A percentile compares a stretch with the other conserved stretches of the same genome.
phyloP scores from a whole-genome alignment of 2,329 filamentous ascomycete genomes.

The Neofusicoccum parvum region DNA sequence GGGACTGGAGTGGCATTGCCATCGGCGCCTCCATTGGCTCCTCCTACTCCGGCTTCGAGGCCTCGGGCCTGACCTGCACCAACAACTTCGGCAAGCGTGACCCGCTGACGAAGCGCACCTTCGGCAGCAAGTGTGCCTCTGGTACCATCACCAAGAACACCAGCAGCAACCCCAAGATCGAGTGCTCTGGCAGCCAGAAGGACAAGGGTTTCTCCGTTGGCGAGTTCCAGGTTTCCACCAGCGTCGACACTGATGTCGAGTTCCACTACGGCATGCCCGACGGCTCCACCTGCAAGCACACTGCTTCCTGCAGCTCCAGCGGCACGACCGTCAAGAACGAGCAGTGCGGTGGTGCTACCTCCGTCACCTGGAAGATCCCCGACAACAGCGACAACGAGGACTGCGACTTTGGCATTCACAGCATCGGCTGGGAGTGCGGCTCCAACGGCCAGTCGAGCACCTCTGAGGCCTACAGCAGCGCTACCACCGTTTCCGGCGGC shows the following conservation, averaged over 20 bases:
- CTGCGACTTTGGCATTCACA: slow-evolving; percentile 74
- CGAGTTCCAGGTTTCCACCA: slow-evolving; percentile 70
- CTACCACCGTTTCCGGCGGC: slow-evolving; percentile 4
- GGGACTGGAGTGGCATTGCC: slow-evolving; percentile 68
- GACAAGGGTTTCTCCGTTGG: slow-evolving; percentile 68
- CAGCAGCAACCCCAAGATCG: slow-evolving; percentile 61
- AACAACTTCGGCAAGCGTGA: slow-evolving; percentile 64
- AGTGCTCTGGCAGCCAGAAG: slow-evolving; percentile 52
- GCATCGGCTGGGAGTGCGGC: slow-evolving; percentile 74
- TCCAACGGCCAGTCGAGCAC: slow-evolving; percentile 25
- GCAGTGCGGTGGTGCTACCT: slow-evolving; percentile 89
- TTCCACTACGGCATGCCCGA: slow-evolving; percentile 88
- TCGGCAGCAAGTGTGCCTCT: slow-evolving; percentile 44
- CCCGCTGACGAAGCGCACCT: slow-evolving; percentile 47
- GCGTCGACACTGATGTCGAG: slow-evolving; percentile 77
- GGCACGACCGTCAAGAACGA: slow-evolving; percentile 76
- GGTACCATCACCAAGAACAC: slow-evolving; percentile 53
- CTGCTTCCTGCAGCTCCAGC: slow-evolving; percentile 64
- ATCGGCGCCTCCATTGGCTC: slow-evolving; percentile 49
- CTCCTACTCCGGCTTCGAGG: slow-evolving; percentile 71
- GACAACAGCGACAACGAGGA: slow-evolving; percentile 54
- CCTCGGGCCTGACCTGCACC: slow-evolving; percentile 72
- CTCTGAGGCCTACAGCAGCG: background rate
- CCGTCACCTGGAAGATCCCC: slow-evolving; percentile 70
- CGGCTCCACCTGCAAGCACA: slow-evolving; percentile 79